Evolutionary conservation across 2,329 filamentous ascomycete species (phyloP), one percentile per base, ranked within the genome.

Genomic region (Pseudomassariella vexata): DNA sequence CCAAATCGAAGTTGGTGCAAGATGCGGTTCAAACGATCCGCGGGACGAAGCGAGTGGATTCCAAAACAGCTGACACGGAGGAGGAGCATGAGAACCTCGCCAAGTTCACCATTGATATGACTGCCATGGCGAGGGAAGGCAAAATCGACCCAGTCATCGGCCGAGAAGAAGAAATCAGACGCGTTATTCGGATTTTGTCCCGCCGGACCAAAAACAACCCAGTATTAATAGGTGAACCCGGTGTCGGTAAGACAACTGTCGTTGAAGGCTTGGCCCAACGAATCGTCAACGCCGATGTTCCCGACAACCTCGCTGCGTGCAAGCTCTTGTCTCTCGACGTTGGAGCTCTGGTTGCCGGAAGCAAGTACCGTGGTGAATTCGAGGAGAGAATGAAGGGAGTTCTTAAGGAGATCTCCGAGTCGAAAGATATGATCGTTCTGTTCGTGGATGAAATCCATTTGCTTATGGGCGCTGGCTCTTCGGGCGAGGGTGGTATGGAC

Each of bases 341-440:
- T 28, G 92, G 92, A 49, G 85, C 90, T 16, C 70, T 98, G 36
- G 90, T 98, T 42, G 92, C 92, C 37, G 92, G 92, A 46, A 95
- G 88, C 76, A 98, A 98, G 65, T 98, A 94, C 67, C 82, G 92
- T 30, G 92, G 92, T 66, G 92, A 98, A 59, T 98, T 98, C 38
- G 92, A 98, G 59, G 92, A 98, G 70, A 79, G 92, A 48, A 96
- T 98, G 89, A 98, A 98, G 74, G 89, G 90, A 34, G 92, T 98
- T 5, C 63, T 98, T 49, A 98, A 96, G 61, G 92, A 98, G 65
- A 95, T 98, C 37, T 76, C 89, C 47, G 82, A 94, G 35, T 87
- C 88, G 31, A 94, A 92, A 57, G 90, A 96, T 36, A 95, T 89
- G 70, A 95, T 98, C 53, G 83, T 98, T 32, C 79, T 98, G 41